Percentiles rank a stretch among this genome's conserved stretches.
Conservation (phyloP, 768 basidiomycete genomes). For the Lactarius akahatsu region DNA sequence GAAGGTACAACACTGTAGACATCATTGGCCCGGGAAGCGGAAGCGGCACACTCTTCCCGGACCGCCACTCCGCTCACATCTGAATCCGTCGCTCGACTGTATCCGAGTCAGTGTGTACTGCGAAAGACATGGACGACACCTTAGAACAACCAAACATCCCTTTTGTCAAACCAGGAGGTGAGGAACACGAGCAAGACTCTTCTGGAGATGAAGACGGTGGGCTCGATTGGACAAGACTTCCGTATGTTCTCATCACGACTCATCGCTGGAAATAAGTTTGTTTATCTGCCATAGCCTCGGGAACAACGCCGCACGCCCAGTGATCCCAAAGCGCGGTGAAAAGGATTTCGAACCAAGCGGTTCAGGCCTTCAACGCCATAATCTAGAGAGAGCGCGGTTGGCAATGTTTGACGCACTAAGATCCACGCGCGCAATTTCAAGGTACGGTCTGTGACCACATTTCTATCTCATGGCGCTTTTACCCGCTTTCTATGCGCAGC, state of each 20-base stretch:
- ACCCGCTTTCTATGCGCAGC: constrained; percentile 39
- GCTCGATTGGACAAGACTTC: constrained; percentile 80
- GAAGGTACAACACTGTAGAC: no score
- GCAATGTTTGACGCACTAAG: constrained; percentile 88
- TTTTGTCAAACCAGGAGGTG: constrained; percentile 39
- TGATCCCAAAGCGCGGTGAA: constrained; percentile 94
- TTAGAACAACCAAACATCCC: constrained; percentile 46
- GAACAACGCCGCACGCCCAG: constrained; percentile 48
- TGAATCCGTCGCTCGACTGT: no score
- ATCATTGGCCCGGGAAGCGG: no score
- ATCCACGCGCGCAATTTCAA: constrained; percentile 70
- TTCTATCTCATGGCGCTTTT: constrained; percentile 1
- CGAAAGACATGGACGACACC: constrained; percentile 57
- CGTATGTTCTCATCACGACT: constrained; percentile 41
- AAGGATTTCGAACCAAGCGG: constrained; percentile 94
- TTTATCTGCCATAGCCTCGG: constrained; percentile 1
- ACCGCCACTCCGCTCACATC: neutral
- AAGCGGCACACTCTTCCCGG: neutral
- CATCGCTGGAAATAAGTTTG: neutral
- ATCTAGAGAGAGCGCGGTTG: constrained; percentile 72
- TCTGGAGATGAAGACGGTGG: constrained; percentile 75
- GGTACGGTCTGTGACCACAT: constrained; percentile 44
- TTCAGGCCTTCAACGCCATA: constrained; percentile 75
- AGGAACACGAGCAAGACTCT: constrained; percentile 46
- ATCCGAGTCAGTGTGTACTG: no score